Evolutionary conservation across 306 rosid species (phyloP), one percentile per base, ranked within the genome.

Genomic region (Medicago lupulina): DNA sequence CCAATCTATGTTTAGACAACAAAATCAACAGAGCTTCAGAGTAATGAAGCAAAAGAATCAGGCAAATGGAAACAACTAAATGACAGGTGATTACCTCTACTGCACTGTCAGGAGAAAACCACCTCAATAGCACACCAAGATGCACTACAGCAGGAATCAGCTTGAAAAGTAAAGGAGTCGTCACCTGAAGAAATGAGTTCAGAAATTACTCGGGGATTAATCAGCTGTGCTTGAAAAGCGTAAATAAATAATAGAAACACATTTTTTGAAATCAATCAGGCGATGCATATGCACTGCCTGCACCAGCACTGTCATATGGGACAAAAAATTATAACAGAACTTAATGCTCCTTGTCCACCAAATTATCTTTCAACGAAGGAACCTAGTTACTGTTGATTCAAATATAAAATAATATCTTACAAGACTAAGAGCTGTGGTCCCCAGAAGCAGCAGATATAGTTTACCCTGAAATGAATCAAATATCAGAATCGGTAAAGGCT

Each of bases 341-440:
- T 43, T 40, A 25, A 46, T 76, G 67, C 36, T 77, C 16, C 18
- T 59, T 54, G 60, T 55, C 64, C 59, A 47, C 66, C 66, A 74
- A 46, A 47, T 50, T 70, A 70, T 38, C 61, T 36, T 74, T 43
- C n/a, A 41, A 39, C 39, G 16, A 38, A 15, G 65, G 38, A 76
- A 61, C 54, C 39, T 55, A 62, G 55, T 25, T 64, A 50, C 73
- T 68, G 75, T 65, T 70, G 16, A 64, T 55, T 78, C 79, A 75
- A 57, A 74, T 47, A 78, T 50, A 75, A 73, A 78, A 75, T n/a
- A 28, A 75, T 43, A 60, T 60, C 88, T 53, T 78, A 92, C 98
- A 97, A 95, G 90, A 88, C 97, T 95, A 54, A 95, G 96, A 73
- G 99, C 99, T 23, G 99, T 95, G 59, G 98, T 90, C 74, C 99